Conservation (phyloP, 257 asterid genomes). For the Penstemon eatonii region DNA sequence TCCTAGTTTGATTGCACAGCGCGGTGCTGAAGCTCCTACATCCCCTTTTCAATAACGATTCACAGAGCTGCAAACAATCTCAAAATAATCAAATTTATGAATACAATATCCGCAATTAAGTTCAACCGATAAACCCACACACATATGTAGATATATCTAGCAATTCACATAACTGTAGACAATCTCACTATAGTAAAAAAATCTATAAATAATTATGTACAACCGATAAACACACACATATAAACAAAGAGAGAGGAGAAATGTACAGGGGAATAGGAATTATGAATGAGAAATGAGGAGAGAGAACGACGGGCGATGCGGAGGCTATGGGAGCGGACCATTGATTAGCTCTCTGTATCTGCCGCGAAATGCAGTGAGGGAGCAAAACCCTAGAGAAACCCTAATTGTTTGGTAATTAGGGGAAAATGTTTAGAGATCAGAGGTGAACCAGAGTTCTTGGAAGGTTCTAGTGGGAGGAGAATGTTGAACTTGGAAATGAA, state of each 20-base stretch:
- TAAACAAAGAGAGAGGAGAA: neutral
- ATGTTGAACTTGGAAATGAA: neutral
- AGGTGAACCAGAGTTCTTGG: conserved; percentile 24
- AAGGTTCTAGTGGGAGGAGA: conserved; percentile 35
- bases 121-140: neutral
- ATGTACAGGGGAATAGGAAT: conserved; percentile 25
- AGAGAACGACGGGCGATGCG: conserved; percentile 45
- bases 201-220: neutral
- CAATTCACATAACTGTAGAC: conserved; percentile 41
- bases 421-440: neutral
- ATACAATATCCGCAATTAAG: neutral
- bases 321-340: conserved; percentile 46
- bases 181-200: neutral
- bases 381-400: conserved; percentile 50
- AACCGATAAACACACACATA: neutral
- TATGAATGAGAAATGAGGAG: conserved; percentile 29
- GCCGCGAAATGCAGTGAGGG: conserved; percentile 1
- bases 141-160: neutral
- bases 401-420: conserved; percentile 23
- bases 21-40: conserved; percentile 53
- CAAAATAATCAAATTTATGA: neutral
- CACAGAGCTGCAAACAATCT: conserved; percentile 10
- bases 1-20: conserved; percentile 34
- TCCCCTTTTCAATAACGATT: conserved; percentile 40
- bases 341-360: conserved; percentile 29